phyloP scores from a whole-genome alignment of 2,329 filamentous ascomycete species.

The Paraconiothyrium brasiliense region DNA sequence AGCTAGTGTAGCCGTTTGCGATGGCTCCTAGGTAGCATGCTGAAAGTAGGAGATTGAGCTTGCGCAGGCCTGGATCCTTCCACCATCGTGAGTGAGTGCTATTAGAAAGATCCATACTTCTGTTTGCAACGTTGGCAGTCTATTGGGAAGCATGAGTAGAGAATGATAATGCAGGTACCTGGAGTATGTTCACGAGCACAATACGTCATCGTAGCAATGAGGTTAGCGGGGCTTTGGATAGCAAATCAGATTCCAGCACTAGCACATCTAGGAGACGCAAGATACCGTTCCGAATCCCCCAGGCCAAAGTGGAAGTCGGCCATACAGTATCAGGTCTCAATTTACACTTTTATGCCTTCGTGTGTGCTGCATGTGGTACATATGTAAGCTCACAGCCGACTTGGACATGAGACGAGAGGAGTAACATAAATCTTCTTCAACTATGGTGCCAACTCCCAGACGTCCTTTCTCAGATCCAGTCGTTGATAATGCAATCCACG shows the following conservation, averaged over 20 bases:
- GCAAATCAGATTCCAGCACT: background rate
- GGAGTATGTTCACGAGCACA: background rate
- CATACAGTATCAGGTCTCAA: too few species aligned
- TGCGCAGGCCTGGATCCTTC: conserved; percentile 25
- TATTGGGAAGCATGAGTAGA: background rate
- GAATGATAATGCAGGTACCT: background rate
- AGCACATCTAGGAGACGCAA: background rate
- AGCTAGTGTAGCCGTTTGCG: conserved; percentile 27
- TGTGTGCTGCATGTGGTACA: too few species aligned
- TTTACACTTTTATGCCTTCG: too few species aligned
- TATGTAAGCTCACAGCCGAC: too few species aligned
- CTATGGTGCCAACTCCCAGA: too few species aligned
- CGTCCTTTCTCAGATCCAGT: too few species aligned
- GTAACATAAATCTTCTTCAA: too few species aligned
- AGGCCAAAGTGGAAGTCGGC: too few species aligned
- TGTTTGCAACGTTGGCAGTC: background rate
- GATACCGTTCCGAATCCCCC: too few species aligned
- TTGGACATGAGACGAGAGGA: too few species aligned
- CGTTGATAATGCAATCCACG: too few species aligned
- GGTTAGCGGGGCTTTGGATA: background rate
- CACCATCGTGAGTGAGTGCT: conserved; percentile 27
- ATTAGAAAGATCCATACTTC: conserved; percentile 10
- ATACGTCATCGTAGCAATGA: background rate
- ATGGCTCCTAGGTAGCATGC: conserved; percentile 32
- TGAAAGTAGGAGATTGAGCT: conserved; percentile 26